A percentile compares a stretch with the other conserved stretches of the same genome.
Evolutionary conservation across 352 stramenopile species (phyloP).

Genomic region (Globisporangium lucens): DNA sequence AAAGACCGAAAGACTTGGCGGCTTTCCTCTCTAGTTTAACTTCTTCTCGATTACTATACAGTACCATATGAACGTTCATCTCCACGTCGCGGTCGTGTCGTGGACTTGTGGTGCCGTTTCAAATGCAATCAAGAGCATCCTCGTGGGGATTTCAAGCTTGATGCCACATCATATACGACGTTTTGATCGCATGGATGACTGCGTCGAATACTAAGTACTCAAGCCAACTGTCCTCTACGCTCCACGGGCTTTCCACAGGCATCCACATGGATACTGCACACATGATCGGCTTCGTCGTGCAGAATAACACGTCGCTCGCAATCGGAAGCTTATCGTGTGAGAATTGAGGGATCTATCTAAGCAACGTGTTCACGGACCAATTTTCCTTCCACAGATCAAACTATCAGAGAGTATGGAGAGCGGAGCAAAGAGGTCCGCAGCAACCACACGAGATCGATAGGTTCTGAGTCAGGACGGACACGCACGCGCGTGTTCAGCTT

Average conservation of each 20-base stretch:
- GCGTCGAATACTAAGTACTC: not conserved
- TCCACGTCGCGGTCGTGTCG: not conserved
- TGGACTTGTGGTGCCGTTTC: not conserved
- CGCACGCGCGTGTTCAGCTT: too few species aligned
- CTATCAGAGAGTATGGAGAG: too few species aligned
- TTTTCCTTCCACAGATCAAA: too few species aligned
- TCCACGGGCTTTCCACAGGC: not conserved
- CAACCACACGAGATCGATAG: too few species aligned
- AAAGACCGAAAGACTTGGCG: not conserved
- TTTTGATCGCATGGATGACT: not conserved
- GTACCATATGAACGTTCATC: not conserved
- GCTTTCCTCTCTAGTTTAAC: not conserved
- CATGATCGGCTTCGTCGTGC: not conserved
- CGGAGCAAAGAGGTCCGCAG: too few species aligned
- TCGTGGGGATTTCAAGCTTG: not conserved
- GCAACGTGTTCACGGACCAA: too few species aligned
- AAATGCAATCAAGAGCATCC: not conserved
- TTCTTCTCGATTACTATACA: not conserved
- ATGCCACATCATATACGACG: not conserved
- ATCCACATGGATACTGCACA: not conserved
- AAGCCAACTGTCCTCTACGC: not conserved
- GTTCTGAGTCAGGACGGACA: too few species aligned
- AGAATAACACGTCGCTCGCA: not conserved
- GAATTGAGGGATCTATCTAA: too few species aligned
- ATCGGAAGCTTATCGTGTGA: too few species aligned